Base-by-base conservation (phyloP, 2,329 filamentous ascomycete genomes). In the Nothopassalora personata region DNA sequence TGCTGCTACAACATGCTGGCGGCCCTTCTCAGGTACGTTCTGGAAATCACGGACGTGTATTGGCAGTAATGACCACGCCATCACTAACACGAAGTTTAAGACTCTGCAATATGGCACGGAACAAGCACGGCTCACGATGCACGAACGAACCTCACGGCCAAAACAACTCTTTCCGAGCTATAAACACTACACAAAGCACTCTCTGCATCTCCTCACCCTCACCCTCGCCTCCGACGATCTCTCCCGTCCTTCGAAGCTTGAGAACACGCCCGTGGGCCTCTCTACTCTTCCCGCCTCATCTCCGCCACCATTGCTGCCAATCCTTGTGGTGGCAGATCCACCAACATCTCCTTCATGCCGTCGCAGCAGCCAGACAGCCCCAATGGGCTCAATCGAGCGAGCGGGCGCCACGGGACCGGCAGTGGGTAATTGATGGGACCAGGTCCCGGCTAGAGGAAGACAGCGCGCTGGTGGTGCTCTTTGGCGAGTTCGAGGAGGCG, bases 241-340 rank as follows among this genome's bases (percentile, higher is more conserved):
- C 39, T 43, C 39, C 7, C 39, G 4, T n/a, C 15, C 7, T 7
- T 43, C 39, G 18, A 43, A 43, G 18, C 7, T 4, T 2, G 13
- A 8, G 1, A n/a, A 43, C 18, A 43, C n/a, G 13, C 39, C 39
- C 39, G 39, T 5, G 18, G 13, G 39, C 78, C 78, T 3, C 78
- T 67, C 46, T 74, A 74, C 55, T 79, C 76, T 78, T 78, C 80
- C 27, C 78, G 67, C 55, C 65, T 58, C 62, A 74, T 66, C 34
- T 77, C 67, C 6, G 75, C 73, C 27, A 77, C 75, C 27, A 72
- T 66, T 60, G 80, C 76, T 43, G 75, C 73, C 54, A 43, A 15
- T 4, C 39, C 39, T n/a, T n/a, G 13, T n/a, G 39, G n/a, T n/a
- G 39, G 39, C 39, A 43, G 39, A 18, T 43, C 39, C 39, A 3